Percentiles rank a stretch among this genome's conserved stretches.
Conservation (phyloP, 805 yeast genomes). For the Candida germanica region DNA sequence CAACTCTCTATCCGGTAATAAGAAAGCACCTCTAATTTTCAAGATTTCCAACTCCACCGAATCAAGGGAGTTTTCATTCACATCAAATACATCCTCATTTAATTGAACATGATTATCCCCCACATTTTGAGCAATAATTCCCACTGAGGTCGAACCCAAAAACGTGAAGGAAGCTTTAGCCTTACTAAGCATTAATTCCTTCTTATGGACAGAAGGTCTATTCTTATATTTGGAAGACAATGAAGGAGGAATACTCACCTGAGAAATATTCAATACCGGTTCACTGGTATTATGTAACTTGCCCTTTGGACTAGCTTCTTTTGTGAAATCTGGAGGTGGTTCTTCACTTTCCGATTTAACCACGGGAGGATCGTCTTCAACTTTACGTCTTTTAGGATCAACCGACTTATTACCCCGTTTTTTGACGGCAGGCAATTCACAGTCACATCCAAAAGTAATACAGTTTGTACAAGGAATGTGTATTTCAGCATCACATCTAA, state of each 20-base stretch:
- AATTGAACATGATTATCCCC: constrained; percentile 49
- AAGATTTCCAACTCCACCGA: constrained; percentile 64
- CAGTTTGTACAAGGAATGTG: constrained; percentile 56
- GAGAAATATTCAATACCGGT: constrained; percentile 41
- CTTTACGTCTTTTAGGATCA: constrained; percentile 7
- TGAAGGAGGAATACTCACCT: constrained; percentile 42
- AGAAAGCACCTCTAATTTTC: constrained; percentile 65
- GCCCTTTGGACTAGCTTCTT: constrained; percentile 6
- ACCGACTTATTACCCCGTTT: constrained; percentile 32
- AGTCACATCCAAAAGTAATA: constrained; percentile 67
- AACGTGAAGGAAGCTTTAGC: constrained; percentile 40
- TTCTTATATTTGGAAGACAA: constrained; percentile 39
- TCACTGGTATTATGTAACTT: constrained; percentile 21
- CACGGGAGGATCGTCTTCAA: constrained; percentile 2
- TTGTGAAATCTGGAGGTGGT: neutral
- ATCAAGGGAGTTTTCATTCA: constrained; percentile 37
- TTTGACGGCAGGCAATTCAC: constrained; percentile 61
- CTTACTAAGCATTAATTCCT: constrained; percentile 25
- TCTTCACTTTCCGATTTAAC: constrained; percentile 5
- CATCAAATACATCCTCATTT: constrained; percentile 38
- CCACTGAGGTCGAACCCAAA: constrained; percentile 52
- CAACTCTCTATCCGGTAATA: constrained; percentile 58
- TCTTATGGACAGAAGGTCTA: constrained; percentile 37
- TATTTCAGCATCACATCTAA: constrained; percentile 70
- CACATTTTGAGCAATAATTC: constrained; percentile 43